Evolutionary conservation across 148 eudicot species (phyloP).

Genomic region (Silene uniflora): DNA sequence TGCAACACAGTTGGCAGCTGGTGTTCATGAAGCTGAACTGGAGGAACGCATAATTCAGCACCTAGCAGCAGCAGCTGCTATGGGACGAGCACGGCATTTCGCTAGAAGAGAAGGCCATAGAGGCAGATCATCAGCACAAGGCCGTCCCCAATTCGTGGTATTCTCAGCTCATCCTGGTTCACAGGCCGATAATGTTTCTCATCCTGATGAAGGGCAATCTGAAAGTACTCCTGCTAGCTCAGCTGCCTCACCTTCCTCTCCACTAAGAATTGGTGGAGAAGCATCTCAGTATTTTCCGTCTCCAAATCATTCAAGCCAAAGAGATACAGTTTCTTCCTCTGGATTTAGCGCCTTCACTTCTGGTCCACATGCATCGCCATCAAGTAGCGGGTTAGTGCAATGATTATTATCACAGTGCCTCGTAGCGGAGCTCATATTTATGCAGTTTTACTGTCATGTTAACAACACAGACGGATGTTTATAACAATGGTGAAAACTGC

Average conservation of each 20-base stretch:
- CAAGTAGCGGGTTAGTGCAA: constrained; percentile 48
- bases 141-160: constrained; percentile 74
- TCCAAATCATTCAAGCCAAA: constrained; percentile 39
- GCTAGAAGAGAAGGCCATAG: constrained; percentile 85
- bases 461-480: too few species aligned
- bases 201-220: constrained; percentile 46
- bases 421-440: too few species aligned
- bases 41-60: constrained; percentile 98
- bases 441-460: too few species aligned
- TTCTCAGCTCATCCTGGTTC: constrained; percentile 62
- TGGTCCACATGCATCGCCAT: constrained; percentile 56
- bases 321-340: constrained; percentile 44
- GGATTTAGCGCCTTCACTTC: constrained; percentile 41
- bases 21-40: constrained; percentile 83
- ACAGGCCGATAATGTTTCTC: constrained; percentile 34
- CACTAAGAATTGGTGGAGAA: constrained; percentile 44
- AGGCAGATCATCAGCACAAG: constrained; percentile 71
- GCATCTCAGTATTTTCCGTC: constrained; percentile 38
- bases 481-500: too few species aligned
- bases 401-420: not conserved
- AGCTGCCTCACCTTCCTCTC: constrained; percentile 38
- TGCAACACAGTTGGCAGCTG: constrained; percentile 61
- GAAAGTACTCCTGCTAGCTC: constrained; percentile 39
- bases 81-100: constrained; percentile 89
- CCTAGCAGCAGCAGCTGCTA: constrained; percentile 95